Conservation (phyloP, 768 basidiomycete species). For the Agaricus subrufescens region DNA sequence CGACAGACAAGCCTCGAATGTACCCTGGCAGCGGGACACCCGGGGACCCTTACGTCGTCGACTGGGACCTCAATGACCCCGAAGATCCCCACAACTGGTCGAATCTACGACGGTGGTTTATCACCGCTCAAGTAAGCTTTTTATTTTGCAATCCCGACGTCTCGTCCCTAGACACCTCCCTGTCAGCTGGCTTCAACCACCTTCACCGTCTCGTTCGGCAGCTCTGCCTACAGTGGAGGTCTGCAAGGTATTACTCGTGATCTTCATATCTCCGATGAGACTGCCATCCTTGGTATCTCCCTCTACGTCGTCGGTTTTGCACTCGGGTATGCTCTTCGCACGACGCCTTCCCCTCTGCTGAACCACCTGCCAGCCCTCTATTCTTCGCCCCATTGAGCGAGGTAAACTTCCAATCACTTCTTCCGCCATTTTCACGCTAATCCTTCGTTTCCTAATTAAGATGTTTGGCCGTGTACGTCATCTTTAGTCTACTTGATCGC, state of each 20-base stretch:
- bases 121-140: constrained; percentile 43
- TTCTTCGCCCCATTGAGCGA: constrained; percentile 59
- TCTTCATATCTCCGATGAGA: constrained; percentile 43
- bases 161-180: constrained; percentile 12
- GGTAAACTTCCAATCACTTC: constrained; percentile 24
- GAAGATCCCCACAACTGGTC: constrained; percentile 58
- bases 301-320: constrained; percentile 63
- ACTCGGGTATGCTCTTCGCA: constrained; percentile 36
- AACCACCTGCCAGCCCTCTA: constrained; percentile 30
- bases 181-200: constrained; percentile 45
- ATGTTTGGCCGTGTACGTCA: constrained; percentile 48
- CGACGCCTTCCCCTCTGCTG: background rate
- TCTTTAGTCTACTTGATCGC: background rate
- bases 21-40: constrained; percentile 44
- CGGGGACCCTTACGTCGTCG: constrained; percentile 48
- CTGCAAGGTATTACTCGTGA: constrained; percentile 38
- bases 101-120: constrained; percentile 42
- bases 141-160: background rate
- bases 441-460: constrained; percentile 19
- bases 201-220: constrained; percentile 56
- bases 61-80: constrained; percentile 46
- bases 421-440: constrained; percentile 5
- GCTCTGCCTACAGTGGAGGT: constrained; percentile 53
- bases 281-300: constrained; percentile 56
- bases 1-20: constrained; percentile 7